Percentiles rank a stretch among this genome's conserved stretches.
These are phyloP conservation scores for Blastomyces gilchristii DNA, from an alignment of 2,329 filamentous ascomycete species.

Conservation along the genomic window DNA sequence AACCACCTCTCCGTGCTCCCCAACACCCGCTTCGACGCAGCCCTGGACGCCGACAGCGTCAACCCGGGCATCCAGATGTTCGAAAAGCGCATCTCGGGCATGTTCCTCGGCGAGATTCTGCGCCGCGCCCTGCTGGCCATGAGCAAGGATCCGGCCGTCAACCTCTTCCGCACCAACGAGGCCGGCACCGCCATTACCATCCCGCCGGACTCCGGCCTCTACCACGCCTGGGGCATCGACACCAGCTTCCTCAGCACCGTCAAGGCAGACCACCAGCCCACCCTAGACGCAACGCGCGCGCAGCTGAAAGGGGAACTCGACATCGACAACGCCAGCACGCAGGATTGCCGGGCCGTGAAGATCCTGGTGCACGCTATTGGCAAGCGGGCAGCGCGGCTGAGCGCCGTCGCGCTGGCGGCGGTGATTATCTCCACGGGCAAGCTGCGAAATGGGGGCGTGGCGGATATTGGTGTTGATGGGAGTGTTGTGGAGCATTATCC, in stretches of 20 bases:
- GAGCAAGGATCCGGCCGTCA: constrained; percentile 54
- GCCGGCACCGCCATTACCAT: constrained; percentile 51
- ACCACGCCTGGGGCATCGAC: constrained; percentile 79
- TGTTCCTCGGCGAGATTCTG: constrained; percentile 94
- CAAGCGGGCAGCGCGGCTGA: constrained; percentile 75
- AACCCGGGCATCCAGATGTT: constrained; percentile 98
- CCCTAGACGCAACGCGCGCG: constrained; percentile 63
- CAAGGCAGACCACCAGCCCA: constrained; percentile 64
- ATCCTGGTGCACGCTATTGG: constrained; percentile 72
- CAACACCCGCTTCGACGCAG: constrained; percentile 69
- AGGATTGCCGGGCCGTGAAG: constrained; percentile 84
- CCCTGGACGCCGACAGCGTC: constrained; percentile 66
- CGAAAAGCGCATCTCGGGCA: constrained; percentile 94
- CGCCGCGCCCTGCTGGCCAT: constrained; percentile 65
- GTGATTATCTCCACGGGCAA: constrained; percentile 72
- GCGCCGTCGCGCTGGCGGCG: constrained; percentile 77
- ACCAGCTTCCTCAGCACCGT: constrained; percentile 82
- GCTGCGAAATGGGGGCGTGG: constrained; percentile 57
- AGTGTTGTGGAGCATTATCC: constrained; percentile 94
- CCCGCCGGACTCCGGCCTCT: constrained; percentile 55
- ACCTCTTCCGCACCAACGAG: constrained; percentile 57
- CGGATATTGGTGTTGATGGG: constrained; percentile 91
- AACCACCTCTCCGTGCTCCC: constrained; percentile 84
- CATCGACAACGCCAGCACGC: constrained; percentile 63
- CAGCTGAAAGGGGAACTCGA: constrained; percentile 66